Percentiles rank a stretch among this genome's conserved stretches.
Conservation (phyloP, 371 early-diverging fungal species). For the Sporodiniella umbellata region DNA sequence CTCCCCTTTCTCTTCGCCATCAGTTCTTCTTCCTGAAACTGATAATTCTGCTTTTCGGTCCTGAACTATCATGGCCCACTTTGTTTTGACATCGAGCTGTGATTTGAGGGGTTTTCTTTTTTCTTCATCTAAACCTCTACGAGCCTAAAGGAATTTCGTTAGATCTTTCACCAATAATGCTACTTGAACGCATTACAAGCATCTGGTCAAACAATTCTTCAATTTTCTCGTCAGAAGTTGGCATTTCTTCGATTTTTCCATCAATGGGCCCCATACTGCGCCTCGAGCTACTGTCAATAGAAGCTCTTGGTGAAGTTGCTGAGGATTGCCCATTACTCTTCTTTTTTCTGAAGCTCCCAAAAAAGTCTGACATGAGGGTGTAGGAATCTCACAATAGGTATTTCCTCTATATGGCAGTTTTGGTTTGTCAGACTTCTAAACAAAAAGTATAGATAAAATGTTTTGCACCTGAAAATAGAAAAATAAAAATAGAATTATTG, state of each 20-base stretch:
- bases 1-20: conserved; percentile 9
- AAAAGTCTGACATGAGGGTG: conserved; percentile 20
- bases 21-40: conserved; percentile 15
- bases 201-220: conserved; percentile 46
- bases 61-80: conserved; percentile 46
- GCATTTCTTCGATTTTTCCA: conserved; percentile 19
- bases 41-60: conserved; percentile 38
- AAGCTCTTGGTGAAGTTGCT: conserved; percentile 18
- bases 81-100: conserved; percentile 32
- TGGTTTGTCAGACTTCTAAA: too few species aligned
- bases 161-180: neutral
- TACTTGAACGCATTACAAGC: conserved; percentile 27
- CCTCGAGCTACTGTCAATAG: conserved; percentile 20
- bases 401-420: too few species aligned
- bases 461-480: too few species aligned
- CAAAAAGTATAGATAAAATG: too few species aligned
- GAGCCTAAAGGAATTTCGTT: conserved; percentile 4
- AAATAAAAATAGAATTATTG: too few species aligned
- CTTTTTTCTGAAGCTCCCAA: conserved; percentile 21
- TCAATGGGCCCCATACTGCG: conserved; percentile 12
- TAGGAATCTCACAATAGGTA: neutral
- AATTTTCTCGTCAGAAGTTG: conserved; percentile 28
- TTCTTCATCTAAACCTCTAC: conserved; percentile 36
- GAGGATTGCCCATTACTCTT: conserved; percentile 4
- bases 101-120: conserved; percentile 24